Evolutionary conservation across 495 filamentous ascomycete genomes (phyloP).

Genomic region (Cercophora samala): DNA sequence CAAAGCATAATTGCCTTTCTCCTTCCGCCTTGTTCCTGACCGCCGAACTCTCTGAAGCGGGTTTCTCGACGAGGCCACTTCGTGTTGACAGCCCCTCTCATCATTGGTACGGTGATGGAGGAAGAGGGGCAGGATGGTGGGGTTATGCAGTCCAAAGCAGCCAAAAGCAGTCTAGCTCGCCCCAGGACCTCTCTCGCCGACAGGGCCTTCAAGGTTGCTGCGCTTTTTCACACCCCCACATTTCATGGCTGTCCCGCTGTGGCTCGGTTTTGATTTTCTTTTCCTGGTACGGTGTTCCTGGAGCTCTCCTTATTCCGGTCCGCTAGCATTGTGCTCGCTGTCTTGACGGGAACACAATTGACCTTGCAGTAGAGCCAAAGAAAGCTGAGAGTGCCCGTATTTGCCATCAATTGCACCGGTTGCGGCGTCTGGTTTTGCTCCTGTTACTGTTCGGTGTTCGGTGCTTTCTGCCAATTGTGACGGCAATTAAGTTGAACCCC

Average conservation of each 20-base stretch:
- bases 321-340: slow-evolving; percentile 1
- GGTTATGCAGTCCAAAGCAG: background rate
- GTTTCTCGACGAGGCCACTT: background rate
- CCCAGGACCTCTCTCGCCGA: background rate
- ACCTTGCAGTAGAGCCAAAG: background rate
- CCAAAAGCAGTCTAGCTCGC: background rate
- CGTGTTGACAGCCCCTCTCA: background rate
- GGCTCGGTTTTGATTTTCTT: slow-evolving; percentile 11
- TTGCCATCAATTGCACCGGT: background rate
- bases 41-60: background rate
- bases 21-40: background rate
- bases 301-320: slow-evolving; percentile 1
- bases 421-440: background rate
- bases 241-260: background rate
- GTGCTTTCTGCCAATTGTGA: background rate
- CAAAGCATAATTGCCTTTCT: too few relatives aligned
- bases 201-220: background rate
- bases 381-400: background rate
- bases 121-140: background rate
- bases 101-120: background rate
- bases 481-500: slow-evolving; percentile 11
- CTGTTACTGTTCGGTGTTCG: background rate
- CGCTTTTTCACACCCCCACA: background rate
- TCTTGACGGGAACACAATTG: slow-evolving; percentile 6
- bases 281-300: background rate